Percentiles rank a stretch among this genome's conserved stretches.
Evolutionary conservation across 2,329 filamentous ascomycete genomes (phyloP).

Genomic region (Paraphoma chrysanthemicola): DNA sequence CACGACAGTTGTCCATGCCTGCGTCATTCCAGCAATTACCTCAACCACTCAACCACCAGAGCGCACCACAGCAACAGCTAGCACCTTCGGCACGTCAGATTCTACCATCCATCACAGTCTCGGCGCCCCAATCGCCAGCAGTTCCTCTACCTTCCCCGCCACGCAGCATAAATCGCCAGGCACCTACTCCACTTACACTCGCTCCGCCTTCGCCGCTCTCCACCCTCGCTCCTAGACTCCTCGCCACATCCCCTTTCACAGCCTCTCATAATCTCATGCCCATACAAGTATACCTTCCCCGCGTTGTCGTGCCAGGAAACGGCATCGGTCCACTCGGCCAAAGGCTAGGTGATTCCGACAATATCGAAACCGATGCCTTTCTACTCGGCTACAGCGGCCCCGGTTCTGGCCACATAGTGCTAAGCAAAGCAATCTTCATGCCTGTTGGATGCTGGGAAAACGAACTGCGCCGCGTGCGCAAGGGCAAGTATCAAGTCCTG

Average conservation of each 20-base stretch:
- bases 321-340: constrained; percentile 10
- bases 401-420: constrained; percentile 8
- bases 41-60: not conserved
- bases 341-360: constrained; percentile 6
- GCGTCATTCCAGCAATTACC: not conserved
- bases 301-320: constrained; percentile 22
- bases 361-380: constrained; percentile 34
- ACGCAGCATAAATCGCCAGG: constrained; percentile 20
- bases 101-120: not conserved
- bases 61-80: not conserved
- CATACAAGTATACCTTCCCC: constrained; percentile 39
- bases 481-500: constrained; percentile 19
- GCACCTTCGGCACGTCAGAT: not conserved
- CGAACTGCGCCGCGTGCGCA: constrained; percentile 14
- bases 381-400: constrained; percentile 31
- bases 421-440: constrained; percentile 35
- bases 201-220: constrained; percentile 12
- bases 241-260: constrained; percentile 20
- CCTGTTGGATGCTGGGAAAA: constrained; percentile 29
- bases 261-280: constrained; percentile 16
- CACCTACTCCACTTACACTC: constrained; percentile 13
- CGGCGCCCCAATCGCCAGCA: not conserved
- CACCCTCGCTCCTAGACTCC: constrained; percentile 11
- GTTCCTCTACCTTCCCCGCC: not conserved
- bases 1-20: not conserved